Evolutionary conservation across 2,329 filamentous ascomycete genomes (phyloP).

Genomic region (Cladosporium phlei): DNA sequence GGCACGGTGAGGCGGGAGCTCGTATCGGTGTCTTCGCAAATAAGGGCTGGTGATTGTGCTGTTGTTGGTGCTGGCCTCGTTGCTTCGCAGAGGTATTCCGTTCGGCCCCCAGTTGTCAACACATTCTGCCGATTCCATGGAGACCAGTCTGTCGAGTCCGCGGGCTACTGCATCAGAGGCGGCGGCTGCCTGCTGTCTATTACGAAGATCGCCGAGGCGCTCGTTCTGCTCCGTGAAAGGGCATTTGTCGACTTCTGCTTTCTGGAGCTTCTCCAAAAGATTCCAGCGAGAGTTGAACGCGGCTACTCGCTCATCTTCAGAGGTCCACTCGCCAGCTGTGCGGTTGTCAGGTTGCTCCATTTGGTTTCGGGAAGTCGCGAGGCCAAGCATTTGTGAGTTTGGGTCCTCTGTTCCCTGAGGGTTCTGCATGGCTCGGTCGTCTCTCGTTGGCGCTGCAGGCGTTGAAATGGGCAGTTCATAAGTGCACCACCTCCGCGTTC

Average conservation of each 20-base stretch:
- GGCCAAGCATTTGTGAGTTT: neutral
- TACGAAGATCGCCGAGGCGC: constrained; percentile 2
- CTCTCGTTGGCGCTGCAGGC: neutral
- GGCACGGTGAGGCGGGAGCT: constrained; percentile 25
- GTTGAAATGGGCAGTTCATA: constrained; percentile 16
- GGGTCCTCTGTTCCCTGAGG: neutral
- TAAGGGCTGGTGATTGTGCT: constrained; percentile 16
- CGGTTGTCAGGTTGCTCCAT: neutral
- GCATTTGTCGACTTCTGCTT: constrained; percentile 9
- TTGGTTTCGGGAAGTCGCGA: neutral
- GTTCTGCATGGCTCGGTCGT: neutral
- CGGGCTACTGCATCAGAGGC: constrained; percentile 10
- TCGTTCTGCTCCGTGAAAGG: constrained; percentile 10
- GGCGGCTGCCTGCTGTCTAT: constrained; percentile 8
- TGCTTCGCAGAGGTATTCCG: constrained; percentile 9
- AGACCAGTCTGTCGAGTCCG: constrained; percentile 12
- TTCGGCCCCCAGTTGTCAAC: constrained; percentile 13
- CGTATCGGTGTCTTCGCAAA: constrained; percentile 25
- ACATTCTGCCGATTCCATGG: constrained; percentile 14
- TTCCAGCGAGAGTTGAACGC: constrained; percentile 9
- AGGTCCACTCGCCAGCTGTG: neutral
- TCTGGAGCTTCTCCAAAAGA: constrained; percentile 9
- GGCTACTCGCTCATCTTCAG: neutral
- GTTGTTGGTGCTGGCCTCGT: neutral
- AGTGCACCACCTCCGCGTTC: constrained; percentile 24